Base-by-base conservation (phyloP, 495 filamentous ascomycete genomes). In the Opeltia flavorubescens region DNA sequence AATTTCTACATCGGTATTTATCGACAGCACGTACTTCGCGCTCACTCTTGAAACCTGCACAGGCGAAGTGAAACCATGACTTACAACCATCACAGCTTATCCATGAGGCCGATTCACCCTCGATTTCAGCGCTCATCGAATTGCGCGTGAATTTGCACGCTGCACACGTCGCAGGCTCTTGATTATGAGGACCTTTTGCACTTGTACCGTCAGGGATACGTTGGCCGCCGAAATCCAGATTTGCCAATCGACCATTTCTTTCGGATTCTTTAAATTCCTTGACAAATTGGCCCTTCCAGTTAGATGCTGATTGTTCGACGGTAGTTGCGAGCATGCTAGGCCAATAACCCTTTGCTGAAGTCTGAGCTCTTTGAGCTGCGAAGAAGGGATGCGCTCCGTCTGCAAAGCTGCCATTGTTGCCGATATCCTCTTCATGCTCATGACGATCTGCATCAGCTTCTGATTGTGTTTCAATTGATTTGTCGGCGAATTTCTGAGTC, bases 41-140 rank as follows among this genome's bases (percentile, higher is more conserved):
- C 48, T 78, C 77, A 54, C 69, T 81, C 53, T 81, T 80, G 54
- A 86, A 81, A 4, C 77, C 80, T 17, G 81, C 81, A 57, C 82
- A 86, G 30, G 76, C 70, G 41, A 78, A 80, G 57, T 86, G 82
- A 52, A 77, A 84, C 82, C 82, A 86, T 23, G 65, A 68, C 52
- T 83, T 82, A 58, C 82, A 86, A 27, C 78, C 80, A 58, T 86
- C 80, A 53, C 82, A 86, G 25, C 70, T 76, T 48, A 86, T 84
- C 82, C 82, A 86, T 12, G 76, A 75, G 47, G 71, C 71, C 46
- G 71, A 66, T 13, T 47, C 48, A 25, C 65, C 64, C 50, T 73
- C 67, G 34, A 66, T 70, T 17, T 72, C 70, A 4, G 57, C 62
- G 27, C 65, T 62, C 8, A 66, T 44, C 13, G 66, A 64, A 29